Evolutionary conservation across 352 stramenopile genomes (phyloP).

Genomic region (Pythium myriotylum): DNA sequence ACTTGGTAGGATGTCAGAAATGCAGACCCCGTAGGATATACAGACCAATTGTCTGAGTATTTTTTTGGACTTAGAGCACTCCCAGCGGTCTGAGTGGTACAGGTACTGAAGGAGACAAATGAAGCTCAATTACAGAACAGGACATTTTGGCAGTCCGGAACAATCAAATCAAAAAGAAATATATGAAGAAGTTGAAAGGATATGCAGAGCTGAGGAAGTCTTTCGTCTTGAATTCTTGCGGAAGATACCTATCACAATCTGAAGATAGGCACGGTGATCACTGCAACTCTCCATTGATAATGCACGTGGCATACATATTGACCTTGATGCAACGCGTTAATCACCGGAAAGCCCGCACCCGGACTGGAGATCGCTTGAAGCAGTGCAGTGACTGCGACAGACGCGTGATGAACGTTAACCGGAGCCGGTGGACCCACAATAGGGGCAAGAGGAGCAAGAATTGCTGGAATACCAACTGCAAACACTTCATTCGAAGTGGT

Average conservation of each 20-base stretch:
- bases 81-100: background rate
- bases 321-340: constrained; percentile 15
- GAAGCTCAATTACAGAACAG: constrained; percentile 18
- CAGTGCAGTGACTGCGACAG: constrained; percentile 20
- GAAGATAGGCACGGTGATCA: constrained; percentile 18
- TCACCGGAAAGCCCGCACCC: constrained; percentile 16
- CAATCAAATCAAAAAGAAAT: constrained; percentile 24
- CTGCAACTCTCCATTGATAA: constrained; percentile 9
- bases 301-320: constrained; percentile 24
- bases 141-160: constrained; percentile 15
- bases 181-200: constrained; percentile 22
- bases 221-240: constrained; percentile 1
- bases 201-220: constrained; percentile 15
- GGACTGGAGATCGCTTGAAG: constrained; percentile 21
- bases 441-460: constrained; percentile 14
- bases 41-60: too few relatives aligned
- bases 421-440: constrained; percentile 1
- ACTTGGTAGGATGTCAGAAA: background rate
- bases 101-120: constrained; percentile 12
- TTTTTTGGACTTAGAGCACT: too few relatives aligned
- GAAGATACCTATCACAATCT: constrained; percentile 11
- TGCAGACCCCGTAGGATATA: background rate
- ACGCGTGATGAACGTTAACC: constrained; percentile 22
- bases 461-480: constrained; percentile 4
- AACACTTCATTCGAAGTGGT: too few relatives aligned